These are phyloP conservation scores for Globisporangium camurandrum DNA, from an alignment of 352 stramenopile species.

Conservation along the genomic window DNA sequence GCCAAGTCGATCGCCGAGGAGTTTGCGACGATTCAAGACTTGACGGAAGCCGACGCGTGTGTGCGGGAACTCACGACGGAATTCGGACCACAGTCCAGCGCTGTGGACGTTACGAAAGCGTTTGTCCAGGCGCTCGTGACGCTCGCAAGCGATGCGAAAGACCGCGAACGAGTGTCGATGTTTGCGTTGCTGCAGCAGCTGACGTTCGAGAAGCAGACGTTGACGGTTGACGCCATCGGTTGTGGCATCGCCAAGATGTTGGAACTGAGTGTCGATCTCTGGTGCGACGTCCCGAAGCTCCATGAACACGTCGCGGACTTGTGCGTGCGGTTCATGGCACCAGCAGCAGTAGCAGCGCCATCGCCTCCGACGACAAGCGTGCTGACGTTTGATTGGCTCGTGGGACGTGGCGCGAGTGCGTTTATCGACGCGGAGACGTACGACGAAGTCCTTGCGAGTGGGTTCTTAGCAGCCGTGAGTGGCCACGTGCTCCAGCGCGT, in stretches of 20 bases:
- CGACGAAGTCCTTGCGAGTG: slow-evolving; percentile 63
- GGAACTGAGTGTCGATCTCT: slow-evolving; percentile 52
- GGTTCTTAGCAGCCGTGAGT: slow-evolving; percentile 46
- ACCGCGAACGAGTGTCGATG: slow-evolving; percentile 40
- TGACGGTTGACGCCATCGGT: slow-evolving; percentile 50
- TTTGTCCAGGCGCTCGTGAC: slow-evolving; percentile 58
- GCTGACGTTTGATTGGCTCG: slow-evolving; percentile 64
- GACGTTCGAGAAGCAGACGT: slow-evolving; percentile 43
- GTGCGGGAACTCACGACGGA: slow-evolving; percentile 57
- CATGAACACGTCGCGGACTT: slow-evolving; percentile 69
- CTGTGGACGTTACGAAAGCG: slow-evolving; percentile 42
- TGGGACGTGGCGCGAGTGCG: slow-evolving; percentile 37
- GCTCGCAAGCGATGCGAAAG: slow-evolving; percentile 62
- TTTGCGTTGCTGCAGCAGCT: slow-evolving; percentile 65
- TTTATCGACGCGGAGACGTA: slow-evolving; percentile 45
- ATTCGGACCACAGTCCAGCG: slow-evolving; percentile 48
- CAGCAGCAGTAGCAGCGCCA: slow-evolving; percentile 41
- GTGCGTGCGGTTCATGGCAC: slow-evolving; percentile 59
- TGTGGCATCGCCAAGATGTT: slow-evolving; percentile 55
- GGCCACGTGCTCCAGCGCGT: slow-evolving; percentile 44
- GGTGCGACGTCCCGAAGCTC: slow-evolving; percentile 79
- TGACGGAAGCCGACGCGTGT: slow-evolving; percentile 61
- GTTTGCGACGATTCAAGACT: slow-evolving; percentile 66
- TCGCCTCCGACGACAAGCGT: too few relatives aligned
- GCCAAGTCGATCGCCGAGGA: slow-evolving; percentile 73